These are phyloP conservation scores for Phylloboletellus chloephorus DNA, from an alignment of 1,284 basidiomycete species.

Conservation along the genomic window DNA sequence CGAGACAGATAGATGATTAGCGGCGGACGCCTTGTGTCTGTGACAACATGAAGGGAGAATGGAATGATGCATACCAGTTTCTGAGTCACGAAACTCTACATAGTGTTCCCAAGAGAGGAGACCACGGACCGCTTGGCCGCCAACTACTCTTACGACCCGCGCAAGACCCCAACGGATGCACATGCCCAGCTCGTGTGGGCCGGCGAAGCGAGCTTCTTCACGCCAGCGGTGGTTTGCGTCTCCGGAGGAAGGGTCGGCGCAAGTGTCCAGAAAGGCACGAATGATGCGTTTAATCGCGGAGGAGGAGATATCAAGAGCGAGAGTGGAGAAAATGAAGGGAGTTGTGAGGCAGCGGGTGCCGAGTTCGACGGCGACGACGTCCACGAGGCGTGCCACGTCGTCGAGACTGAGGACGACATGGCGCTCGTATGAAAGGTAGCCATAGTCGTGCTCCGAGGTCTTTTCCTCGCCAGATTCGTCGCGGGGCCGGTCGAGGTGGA, in stretches of 20 bases:
- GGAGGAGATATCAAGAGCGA: constrained; percentile 77
- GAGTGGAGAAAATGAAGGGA: constrained; percentile 83
- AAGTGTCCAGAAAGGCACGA: constrained; percentile 64
- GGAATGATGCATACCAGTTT: constrained; percentile 55
- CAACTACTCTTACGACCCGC: constrained; percentile 61
- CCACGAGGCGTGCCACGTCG: constrained; percentile 65
- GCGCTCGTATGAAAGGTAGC: constrained; percentile 64
- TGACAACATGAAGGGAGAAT: constrained; percentile 21
- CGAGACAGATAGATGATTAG: constrained; percentile 24
- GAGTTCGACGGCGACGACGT: constrained; percentile 68
- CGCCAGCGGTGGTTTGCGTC: constrained; percentile 58
- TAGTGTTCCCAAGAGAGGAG: constrained; percentile 77
- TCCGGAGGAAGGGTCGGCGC: constrained; percentile 38
- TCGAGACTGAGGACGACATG: constrained; percentile 74
- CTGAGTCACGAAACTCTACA: constrained; percentile 68
- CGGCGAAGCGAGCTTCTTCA: constrained; percentile 77
- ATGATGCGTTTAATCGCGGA: constrained; percentile 70
- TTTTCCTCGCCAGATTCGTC: constrained; percentile 33
- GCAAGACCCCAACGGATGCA: constrained; percentile 81
- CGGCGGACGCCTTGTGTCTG: constrained; percentile 16
- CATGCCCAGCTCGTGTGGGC: constrained; percentile 83
- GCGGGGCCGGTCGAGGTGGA: constrained; percentile 49
- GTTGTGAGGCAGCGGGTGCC: constrained; percentile 73
- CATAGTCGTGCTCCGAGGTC: constrained; percentile 50
- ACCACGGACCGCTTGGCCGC: constrained; percentile 63